Evolutionary conservation across 768 basidiomycete species (phyloP).

Genomic region (Rossbeevera mucosa): DNA sequence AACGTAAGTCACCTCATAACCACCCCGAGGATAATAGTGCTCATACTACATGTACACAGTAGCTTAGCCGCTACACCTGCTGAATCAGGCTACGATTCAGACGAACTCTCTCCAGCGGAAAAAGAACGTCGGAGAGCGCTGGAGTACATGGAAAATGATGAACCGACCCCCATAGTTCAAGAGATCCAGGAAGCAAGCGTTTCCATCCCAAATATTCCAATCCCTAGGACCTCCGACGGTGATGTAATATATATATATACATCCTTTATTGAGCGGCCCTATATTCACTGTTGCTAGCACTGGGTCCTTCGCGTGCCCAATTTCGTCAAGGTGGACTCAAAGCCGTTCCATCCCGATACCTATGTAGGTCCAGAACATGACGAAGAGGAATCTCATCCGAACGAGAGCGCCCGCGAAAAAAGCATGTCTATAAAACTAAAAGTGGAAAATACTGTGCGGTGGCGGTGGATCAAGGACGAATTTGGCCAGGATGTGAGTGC

Average conservation of each 20-base stretch:
- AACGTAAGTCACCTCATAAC: conserved; percentile 35
- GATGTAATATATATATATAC: conserved; percentile 52
- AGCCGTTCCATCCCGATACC: conserved; percentile 84
- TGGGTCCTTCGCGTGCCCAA: conserved; percentile 96
- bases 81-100: conserved; percentile 55
- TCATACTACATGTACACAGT: conserved; percentile 20
- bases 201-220: conserved; percentile 81
- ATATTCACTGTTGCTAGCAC: conserved; percentile 37
- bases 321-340: conserved; percentile 84
- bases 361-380: conserved; percentile 83
- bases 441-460: conserved; percentile 91
- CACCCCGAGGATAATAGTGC: conserved; percentile 1
- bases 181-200: conserved; percentile 64
- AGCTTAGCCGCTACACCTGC: conserved; percentile 36
- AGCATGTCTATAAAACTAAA: conserved; percentile 82
- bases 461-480: conserved; percentile 87
- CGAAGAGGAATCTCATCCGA: conserved; percentile 52
- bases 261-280: background rate
- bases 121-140: conserved; percentile 56
- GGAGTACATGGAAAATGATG: conserved; percentile 80
- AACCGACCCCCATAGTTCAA: conserved; percentile 50
- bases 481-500: conserved; percentile 69
- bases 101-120: conserved; percentile 60
- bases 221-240: conserved; percentile 74
- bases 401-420: conserved; percentile 64